Conservation (phyloP, 1,139 yeast genomes). For the Meyerozyma smithsonii region DNA sequence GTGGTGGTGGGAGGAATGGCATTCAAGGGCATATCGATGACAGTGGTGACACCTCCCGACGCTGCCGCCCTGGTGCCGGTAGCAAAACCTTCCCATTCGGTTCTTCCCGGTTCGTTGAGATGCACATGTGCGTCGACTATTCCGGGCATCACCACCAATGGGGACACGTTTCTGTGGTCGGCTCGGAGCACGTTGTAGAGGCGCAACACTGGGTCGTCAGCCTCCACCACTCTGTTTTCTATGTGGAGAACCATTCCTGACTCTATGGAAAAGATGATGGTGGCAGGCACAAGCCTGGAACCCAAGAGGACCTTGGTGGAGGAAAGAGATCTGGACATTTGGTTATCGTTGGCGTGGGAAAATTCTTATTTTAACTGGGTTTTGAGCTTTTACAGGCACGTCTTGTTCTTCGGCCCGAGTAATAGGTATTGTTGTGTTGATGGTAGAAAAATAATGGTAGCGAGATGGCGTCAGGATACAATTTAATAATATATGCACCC, state of each 20-base stretch:
- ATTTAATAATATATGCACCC: too few relatives aligned
- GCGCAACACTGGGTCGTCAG: slow-evolving; percentile 33
- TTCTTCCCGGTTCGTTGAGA: slow-evolving; percentile 88
- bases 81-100: slow-evolving; percentile 95
- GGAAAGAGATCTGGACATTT: slow-evolving; percentile 60
- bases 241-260: slow-evolving; percentile 65
- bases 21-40: slow-evolving; percentile 92
- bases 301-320: slow-evolving; percentile 61
- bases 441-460: too few relatives aligned
- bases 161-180: slow-evolving; percentile 53
- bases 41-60: slow-evolving; percentile 93
- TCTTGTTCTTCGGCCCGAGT: too few relatives aligned
- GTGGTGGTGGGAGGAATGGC: slow-evolving; percentile 95
- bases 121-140: slow-evolving; percentile 92
- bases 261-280: slow-evolving; percentile 56
- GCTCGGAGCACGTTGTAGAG: slow-evolving; percentile 38
- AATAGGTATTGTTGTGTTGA: too few relatives aligned
- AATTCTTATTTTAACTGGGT: too few relatives aligned
- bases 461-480: too few relatives aligned
- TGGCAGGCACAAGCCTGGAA: slow-evolving; percentile 53
- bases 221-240: slow-evolving; percentile 23
- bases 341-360: background rate
- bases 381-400: too few relatives aligned
- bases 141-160: slow-evolving; percentile 76
- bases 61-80: slow-evolving; percentile 93